Percentiles rank a stretch among this genome's conserved stretches.
Evolutionary conservation across 2,329 filamentous ascomycete species (phyloP).

Genomic region (Fusarium xylarioides): DNA sequence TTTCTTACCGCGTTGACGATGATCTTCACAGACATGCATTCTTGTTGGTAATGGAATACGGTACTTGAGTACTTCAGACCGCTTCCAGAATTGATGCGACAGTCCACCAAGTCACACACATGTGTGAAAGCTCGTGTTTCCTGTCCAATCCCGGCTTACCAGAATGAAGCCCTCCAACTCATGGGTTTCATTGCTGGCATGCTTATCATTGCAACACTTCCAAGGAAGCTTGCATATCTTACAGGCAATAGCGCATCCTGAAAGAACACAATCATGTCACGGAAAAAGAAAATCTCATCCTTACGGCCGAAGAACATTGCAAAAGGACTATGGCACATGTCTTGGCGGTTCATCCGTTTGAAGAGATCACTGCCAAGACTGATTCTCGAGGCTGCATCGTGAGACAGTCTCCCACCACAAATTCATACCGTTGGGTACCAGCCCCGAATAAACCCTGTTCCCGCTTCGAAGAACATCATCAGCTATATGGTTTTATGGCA

Average conservation of each 20-base stretch:
- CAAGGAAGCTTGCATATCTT: slow-evolving; percentile 4
- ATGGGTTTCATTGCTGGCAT: not conserved
- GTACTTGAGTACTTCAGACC: slow-evolving; percentile 7
- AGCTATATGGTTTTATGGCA: slow-evolving; percentile 11
- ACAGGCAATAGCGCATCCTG: slow-evolving; percentile 1
- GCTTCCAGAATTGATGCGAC: not conserved
- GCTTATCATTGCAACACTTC: slow-evolving; percentile 4
- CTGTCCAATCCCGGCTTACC: slow-evolving; percentile 22
- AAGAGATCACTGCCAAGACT: not conserved
- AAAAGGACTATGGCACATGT: not conserved
- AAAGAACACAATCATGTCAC: not conserved
- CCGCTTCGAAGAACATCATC: slow-evolving; percentile 6
- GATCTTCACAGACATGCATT: slow-evolving; percentile 1
- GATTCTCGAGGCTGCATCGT: not conserved
- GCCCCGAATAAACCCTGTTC: not conserved
- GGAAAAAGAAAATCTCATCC: not conserved
- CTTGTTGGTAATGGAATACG: not conserved
- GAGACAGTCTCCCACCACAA: not conserved
- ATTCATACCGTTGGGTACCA: not conserved
- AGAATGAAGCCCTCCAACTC: slow-evolving; percentile 27
- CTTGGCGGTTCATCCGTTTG: not conserved
- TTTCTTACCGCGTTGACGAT: not conserved
- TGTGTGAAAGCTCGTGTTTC: not conserved
- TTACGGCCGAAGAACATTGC: slow-evolving; percentile 5
- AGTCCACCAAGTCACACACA: not conserved